phyloP scores from a whole-genome alignment of 352 stramenopile genomes.

The Globisporangium heterothallicum region DNA sequence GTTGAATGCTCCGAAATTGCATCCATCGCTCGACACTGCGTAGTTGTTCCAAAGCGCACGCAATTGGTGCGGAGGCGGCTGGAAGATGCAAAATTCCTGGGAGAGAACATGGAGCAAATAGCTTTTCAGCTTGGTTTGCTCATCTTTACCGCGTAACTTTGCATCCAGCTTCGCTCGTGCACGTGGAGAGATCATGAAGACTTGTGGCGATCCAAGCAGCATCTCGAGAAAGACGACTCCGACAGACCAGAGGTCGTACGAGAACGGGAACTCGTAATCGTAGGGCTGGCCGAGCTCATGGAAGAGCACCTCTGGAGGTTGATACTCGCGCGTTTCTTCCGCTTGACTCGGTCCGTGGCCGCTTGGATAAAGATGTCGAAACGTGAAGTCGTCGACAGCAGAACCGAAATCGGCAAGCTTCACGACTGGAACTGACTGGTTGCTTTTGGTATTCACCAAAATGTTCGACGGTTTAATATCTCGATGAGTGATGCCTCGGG shows the following conservation, averaged over 20 bases:
- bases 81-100: constrained; percentile 83
- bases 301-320: constrained; percentile 90
- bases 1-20: constrained; percentile 89
- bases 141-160: constrained; percentile 47
- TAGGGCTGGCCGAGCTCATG: constrained; percentile 51
- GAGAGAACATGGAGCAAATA: constrained; percentile 78
- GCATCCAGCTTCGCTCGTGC: constrained; percentile 89
- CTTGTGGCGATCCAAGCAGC: constrained; percentile 89
- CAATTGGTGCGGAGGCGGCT: constrained; percentile 48
- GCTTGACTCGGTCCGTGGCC: constrained; percentile 69
- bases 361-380: constrained; percentile 61
- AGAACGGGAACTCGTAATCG: constrained; percentile 45
- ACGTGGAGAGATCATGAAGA: constrained; percentile 76
- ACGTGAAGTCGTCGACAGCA: constrained; percentile 73
- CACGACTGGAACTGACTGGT: constrained; percentile 31
- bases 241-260: constrained; percentile 92
- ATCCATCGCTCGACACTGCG: constrained; percentile 71
- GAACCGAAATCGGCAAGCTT: constrained; percentile 88
- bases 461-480: constrained; percentile 83
- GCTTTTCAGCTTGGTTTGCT: constrained; percentile 38
- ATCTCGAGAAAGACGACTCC: constrained; percentile 95
- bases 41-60: constrained; percentile 60
- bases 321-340: constrained; percentile 94
- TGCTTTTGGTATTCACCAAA: constrained; percentile 34
- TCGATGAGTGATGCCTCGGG: constrained; percentile 88